Conservation (phyloP, 2,329 filamentous ascomycete genomes). For the Rutstroemia sp. region DNA sequence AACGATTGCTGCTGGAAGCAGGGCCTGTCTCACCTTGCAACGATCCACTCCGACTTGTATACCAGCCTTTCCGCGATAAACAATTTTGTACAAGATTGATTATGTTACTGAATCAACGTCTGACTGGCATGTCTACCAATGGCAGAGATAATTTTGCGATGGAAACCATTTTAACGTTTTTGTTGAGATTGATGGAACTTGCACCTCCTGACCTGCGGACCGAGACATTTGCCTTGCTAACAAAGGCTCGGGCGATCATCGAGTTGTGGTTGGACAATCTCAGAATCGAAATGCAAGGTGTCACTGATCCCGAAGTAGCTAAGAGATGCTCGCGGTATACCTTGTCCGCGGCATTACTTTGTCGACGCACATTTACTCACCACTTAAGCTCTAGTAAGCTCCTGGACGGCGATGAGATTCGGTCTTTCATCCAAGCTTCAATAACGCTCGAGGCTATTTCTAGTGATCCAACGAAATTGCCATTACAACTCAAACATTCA, state of each 20-base stretch:
- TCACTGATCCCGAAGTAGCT: conserved; percentile 32
- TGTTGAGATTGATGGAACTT: conserved; percentile 32
- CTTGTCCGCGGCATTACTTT: conserved; percentile 50
- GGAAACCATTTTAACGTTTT: conserved; percentile 47
- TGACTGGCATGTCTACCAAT: conserved; percentile 42
- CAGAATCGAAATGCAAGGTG: conserved; percentile 36
- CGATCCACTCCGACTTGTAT: conserved; percentile 37
- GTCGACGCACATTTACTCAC: conserved; percentile 38
- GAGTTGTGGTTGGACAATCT: conserved; percentile 43
- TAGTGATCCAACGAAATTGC: conserved; percentile 31
- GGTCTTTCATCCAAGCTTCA: conserved; percentile 33
- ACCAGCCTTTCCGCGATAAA: conserved; percentile 41
- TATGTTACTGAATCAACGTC: conserved; percentile 38
- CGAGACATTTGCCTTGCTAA: conserved; percentile 31
- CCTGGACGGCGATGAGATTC: conserved; percentile 15
- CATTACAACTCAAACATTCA: conserved; percentile 30
- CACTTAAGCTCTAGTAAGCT: neutral
- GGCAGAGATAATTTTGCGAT: conserved; percentile 54
- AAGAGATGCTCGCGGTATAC: conserved; percentile 37
- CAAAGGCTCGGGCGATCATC: conserved; percentile 36
- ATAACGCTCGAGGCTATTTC: conserved; percentile 32
- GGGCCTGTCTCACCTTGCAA: conserved; percentile 37
- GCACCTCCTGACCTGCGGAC: neutral
- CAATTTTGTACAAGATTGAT: conserved; percentile 42
- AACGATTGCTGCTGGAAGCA: conserved; percentile 45